Percentiles rank a stretch among this genome's conserved stretches.
phyloP scores from a whole-genome alignment of 495 filamentous ascomycete species.

The Penicillium turbatum region DNA sequence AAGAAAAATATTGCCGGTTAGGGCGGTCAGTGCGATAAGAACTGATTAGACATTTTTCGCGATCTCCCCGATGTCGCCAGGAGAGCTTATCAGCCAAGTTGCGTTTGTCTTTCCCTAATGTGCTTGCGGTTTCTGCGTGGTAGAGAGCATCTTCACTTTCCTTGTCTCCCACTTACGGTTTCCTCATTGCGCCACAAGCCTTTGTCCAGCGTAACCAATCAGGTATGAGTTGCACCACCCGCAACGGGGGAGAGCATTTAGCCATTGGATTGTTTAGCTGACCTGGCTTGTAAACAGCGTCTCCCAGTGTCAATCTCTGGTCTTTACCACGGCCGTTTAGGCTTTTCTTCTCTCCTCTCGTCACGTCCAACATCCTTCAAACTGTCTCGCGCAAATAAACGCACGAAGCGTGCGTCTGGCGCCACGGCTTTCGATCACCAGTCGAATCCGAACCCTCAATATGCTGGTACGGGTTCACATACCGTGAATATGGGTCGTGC shows the following conservation, averaged over 20 bases:
- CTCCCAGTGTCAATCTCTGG: neutral
- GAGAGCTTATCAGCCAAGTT: constrained; percentile 1
- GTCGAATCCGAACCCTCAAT: neutral
- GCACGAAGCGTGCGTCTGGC: constrained; percentile 12
- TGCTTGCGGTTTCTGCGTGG: neutral
- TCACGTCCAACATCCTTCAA: constrained; percentile 6
- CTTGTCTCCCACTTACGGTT: neutral
- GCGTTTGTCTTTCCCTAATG: neutral
- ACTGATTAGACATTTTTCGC: constrained; percentile 25
- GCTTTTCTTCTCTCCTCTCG: neutral
- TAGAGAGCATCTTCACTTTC: neutral
- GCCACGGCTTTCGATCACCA: constrained; percentile 1
- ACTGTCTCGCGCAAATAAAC: constrained; percentile 17
- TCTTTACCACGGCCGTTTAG: neutral
- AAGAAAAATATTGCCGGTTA: constrained; percentile 25
- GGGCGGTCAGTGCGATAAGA: constrained; percentile 26
- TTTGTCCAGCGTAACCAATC: neutral
- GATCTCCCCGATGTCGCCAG: constrained; percentile 4
- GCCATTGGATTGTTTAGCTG: neutral
- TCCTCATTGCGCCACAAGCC: neutral
- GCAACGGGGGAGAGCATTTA: neutral
- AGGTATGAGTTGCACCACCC: neutral
- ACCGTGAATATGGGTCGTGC: neutral
- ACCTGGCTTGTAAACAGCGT: neutral
- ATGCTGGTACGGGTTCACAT: neutral